Evolutionary conservation across 495 filamentous ascomycete species (phyloP).

Genomic region (Bacidia gigantensis): DNA sequence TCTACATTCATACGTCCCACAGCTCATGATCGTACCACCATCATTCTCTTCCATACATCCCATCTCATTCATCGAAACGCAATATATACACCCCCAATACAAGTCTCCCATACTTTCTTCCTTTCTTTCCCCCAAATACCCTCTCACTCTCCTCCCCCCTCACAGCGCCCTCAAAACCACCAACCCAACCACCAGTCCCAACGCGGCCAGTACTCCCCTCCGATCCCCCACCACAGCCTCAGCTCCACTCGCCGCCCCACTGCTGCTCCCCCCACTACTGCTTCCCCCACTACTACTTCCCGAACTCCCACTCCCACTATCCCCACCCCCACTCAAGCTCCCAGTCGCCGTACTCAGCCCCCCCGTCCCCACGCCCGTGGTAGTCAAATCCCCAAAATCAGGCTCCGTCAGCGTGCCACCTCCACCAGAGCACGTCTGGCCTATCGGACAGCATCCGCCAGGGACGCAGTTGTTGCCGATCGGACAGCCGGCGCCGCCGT

Average conservation of each 20-base stretch:
- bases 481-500: background rate
- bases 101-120: background rate
- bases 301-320: background rate
- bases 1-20: background rate
- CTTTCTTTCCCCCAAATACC: background rate
- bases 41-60: too few relatives aligned
- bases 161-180: background rate
- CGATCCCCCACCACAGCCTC: background rate
- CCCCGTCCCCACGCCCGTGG: background rate
- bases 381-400: background rate
- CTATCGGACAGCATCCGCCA: background rate
- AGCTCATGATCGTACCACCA: too few relatives aligned
- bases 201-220: background rate
- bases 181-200: background rate
- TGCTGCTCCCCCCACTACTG: background rate
- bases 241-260: background rate
- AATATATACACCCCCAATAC: background rate
- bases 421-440: background rate
- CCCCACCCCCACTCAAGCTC: background rate
- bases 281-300: background rate
- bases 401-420: constrained; percentile 6
- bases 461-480: background rate
- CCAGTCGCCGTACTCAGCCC: background rate
- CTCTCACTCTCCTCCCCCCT: background rate
- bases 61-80: too few relatives aligned